Percentiles rank a stretch among this genome's conserved stretches.
Conservation (phyloP, 495 filamentous ascomycete genomes). For the Parachaetomium inaequale region DNA sequence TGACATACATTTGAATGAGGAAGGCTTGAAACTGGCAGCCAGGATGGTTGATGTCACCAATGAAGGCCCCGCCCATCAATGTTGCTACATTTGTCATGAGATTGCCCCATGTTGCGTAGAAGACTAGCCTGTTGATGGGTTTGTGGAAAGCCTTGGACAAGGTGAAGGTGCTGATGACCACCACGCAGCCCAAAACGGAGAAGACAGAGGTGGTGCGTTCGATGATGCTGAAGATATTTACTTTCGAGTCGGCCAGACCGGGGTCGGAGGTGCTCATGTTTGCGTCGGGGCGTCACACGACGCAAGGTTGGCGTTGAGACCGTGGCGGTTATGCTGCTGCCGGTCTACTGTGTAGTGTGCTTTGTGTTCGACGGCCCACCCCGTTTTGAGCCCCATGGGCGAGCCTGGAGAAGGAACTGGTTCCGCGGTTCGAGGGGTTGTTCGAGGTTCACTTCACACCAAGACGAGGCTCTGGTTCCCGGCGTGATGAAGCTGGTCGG, state of each 20-base stretch:
- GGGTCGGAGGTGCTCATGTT: background rate
- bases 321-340: background rate
- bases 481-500: background rate
- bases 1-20: constrained; percentile 62
- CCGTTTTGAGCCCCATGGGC: background rate
- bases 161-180: constrained; percentile 71
- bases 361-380: background rate
- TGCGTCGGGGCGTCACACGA: constrained; percentile 6
- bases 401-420: background rate
- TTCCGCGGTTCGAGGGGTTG: background rate
- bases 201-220: constrained; percentile 66
- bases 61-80: constrained; percentile 60
- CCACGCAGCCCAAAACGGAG: constrained; percentile 66
- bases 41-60: constrained; percentile 42
- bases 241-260: background rate
- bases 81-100: constrained; percentile 76
- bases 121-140: constrained; percentile 82
- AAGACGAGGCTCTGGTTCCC: background rate
- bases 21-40: constrained; percentile 77
- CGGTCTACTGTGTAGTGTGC: background rate
- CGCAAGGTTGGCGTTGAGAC: background rate
- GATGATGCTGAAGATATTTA: constrained; percentile 53
- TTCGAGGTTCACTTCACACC: background rate
- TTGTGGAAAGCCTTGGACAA: constrained; percentile 58
- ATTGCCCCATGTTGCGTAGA: constrained; percentile 82